Base-by-base conservation (phyloP, 73 alveolate genomes). In the Stentor coeruleus region DNA sequence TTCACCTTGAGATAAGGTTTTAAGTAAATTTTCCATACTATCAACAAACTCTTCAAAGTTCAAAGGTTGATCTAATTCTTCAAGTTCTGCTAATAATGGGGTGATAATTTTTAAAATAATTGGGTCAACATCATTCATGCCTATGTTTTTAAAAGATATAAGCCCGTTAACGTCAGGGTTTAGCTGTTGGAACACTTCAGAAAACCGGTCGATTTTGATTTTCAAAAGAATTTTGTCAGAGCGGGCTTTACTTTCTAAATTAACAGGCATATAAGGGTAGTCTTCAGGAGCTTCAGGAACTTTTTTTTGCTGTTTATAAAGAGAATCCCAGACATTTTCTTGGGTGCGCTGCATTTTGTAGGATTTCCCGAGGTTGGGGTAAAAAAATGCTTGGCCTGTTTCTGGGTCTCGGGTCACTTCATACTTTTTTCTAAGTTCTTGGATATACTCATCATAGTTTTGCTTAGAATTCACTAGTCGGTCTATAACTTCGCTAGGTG, bases 361-460 rank as follows among this genome's bases (percentile, higher is more conserved):
- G 66, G 6, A 11, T 20, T 20, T 49, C 2, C 79, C 79, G 11
- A 66, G n/a, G 49, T 15, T 66, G 33, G 79, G 79, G 15, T 66
- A 15, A 33, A 66, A 66, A 11, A 66, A 31, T 2, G n/a, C 40
- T 40, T 66, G 79, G 42, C 79, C 79, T 26, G 79, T 66, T 31
- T 66, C 79, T 28, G 79, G 79, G 39, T 66, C 79, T 20, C 37
- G 36, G 39, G 79, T 66, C 42, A 2, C 79, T 66, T 20, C 79
- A 1, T 20, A 31, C n/a, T 31, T 66, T 33, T 20, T 33, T 2
- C 79, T 66, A 20, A 31, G 40, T 66, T 66, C 79, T 33, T 66
- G 49, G n/a, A 66, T 66, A 20, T 66, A 20, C 37, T 66, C 39
- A 20, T 66, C 42, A 31, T 20, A 66, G 20, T 33, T 33, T 26